Evolutionary conservation across 257 asterid species (phyloP).

Genomic region (Haberlea rhodopensis): DNA sequence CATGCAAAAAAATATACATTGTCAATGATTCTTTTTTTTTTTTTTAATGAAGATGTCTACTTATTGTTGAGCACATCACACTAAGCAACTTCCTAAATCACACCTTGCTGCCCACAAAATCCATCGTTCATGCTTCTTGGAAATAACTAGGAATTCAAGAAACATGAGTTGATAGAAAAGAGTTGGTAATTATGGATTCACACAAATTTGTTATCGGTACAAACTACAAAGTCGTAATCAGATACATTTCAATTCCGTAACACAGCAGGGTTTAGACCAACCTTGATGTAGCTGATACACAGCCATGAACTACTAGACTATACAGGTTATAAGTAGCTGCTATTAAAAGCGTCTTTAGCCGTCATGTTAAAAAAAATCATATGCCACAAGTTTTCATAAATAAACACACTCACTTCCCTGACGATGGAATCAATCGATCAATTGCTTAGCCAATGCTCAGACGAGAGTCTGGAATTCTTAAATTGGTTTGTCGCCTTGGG

Average conservation of each 20-base stretch:
- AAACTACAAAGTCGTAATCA: slow-evolving; percentile 15
- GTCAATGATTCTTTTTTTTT: too few relatives aligned
- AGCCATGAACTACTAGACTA: slow-evolving; percentile 39
- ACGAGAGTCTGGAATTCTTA: slow-evolving; percentile 66
- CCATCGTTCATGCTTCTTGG: slow-evolving; percentile 18
- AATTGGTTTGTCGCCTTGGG: slow-evolving; percentile 88
- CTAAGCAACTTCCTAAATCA: neutral
- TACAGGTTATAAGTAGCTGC: slow-evolving; percentile 50
- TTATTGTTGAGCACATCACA: too few relatives aligned
- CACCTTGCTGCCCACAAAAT: slow-evolving; percentile 17
- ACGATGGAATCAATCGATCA: slow-evolving; percentile 13
- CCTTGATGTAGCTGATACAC: slow-evolving; percentile 35
- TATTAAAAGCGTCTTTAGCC: slow-evolving; percentile 39
- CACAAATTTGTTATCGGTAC: slow-evolving; percentile 3
- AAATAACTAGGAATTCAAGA: slow-evolving; percentile 30
- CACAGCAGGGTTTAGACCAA: slow-evolving; percentile 20
- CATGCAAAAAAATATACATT: too few relatives aligned
- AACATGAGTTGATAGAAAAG: neutral
- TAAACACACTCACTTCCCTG: slow-evolving; percentile 35
- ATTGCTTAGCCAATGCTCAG: slow-evolving; percentile 71
- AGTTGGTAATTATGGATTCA: neutral
- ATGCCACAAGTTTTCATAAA: slow-evolving; percentile 33
- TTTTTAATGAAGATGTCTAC: neutral
- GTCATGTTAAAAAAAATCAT: slow-evolving; percentile 36
- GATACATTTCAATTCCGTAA: slow-evolving; percentile 28